These are phyloP conservation scores for Coccomyxa subellipsoidea DNA, from an alignment of 163 green algal species.

Conservation along the genomic window DNA sequence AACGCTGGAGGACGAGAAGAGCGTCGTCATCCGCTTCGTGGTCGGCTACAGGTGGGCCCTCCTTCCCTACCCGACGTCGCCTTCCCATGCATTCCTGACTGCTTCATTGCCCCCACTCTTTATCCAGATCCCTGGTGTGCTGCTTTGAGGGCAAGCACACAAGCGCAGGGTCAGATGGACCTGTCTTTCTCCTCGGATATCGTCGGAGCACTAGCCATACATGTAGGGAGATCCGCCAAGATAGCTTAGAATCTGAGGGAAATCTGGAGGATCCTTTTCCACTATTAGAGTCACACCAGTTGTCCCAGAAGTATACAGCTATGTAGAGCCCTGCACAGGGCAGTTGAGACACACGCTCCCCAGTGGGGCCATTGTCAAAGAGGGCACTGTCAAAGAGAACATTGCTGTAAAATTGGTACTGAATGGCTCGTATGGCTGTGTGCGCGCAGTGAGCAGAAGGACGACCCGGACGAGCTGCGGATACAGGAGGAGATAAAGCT, in stretches of 20 bases:
- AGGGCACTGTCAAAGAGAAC: too few species aligned
- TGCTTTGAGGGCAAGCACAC: not conserved
- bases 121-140: too few species aligned
- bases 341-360: too few species aligned
- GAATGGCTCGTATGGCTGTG: too few species aligned
- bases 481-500: conserved; percentile 41
- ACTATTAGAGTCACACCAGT: too few species aligned
- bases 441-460: conserved; percentile 34
- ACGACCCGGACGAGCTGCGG: conserved; percentile 37
- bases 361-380: too few species aligned
- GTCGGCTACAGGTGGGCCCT: conserved; percentile 33
- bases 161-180: not conserved
- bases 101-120: not conserved
- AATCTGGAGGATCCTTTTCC: too few species aligned
- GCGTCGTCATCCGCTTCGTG: conserved; percentile 48
- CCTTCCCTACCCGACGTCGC: not conserved
- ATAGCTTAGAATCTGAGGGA: too few species aligned
- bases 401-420: too few species aligned
- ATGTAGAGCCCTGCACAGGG: too few species aligned
- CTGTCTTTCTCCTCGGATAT: not conserved
- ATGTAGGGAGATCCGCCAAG: too few species aligned
- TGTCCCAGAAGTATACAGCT: too few species aligned
- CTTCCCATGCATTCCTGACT: not conserved
- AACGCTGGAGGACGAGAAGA: conserved; percentile 31
- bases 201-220: not conserved